phyloP scores from a whole-genome alignment of 2,329 filamentous ascomycete species.

The Incumbomyces lentus region DNA sequence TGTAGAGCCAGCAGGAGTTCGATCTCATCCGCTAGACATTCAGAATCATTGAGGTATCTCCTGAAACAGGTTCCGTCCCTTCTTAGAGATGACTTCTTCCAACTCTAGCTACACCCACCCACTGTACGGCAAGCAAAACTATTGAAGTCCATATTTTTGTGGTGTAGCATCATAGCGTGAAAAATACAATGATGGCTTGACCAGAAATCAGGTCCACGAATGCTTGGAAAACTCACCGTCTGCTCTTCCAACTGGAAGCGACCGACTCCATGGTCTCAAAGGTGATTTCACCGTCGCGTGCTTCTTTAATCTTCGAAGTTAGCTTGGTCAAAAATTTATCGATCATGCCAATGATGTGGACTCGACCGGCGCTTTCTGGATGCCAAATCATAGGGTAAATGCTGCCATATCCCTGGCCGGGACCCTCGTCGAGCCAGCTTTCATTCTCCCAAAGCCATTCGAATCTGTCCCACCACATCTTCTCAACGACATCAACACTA shows the following conservation, averaged over 20 bases:
- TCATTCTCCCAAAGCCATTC: slow-evolving; percentile 43
- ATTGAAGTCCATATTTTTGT: too few species aligned
- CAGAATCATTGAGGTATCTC: too few species aligned
- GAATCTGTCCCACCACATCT: slow-evolving; percentile 52
- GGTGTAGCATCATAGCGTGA: too few species aligned
- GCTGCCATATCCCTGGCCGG: slow-evolving; percentile 19
- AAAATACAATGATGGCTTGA: too few species aligned
- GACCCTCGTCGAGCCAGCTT: slow-evolving; percentile 20
- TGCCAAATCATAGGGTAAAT: slow-evolving; percentile 22
- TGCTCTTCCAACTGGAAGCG: slow-evolving; percentile 16
- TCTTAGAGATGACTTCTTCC: too few species aligned
- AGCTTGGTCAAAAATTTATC: slow-evolving; percentile 19
- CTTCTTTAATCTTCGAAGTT: slow-evolving; percentile 12
- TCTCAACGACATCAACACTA: slow-evolving; percentile 45
- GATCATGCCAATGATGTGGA: slow-evolving; percentile 22
- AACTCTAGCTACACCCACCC: too few species aligned
- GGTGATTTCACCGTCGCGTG: slow-evolving; percentile 18
- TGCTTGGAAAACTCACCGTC: neutral
- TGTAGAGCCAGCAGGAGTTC: too few species aligned
- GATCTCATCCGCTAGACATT: too few species aligned
- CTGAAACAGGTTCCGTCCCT: too few species aligned
- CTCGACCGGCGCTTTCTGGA: slow-evolving; percentile 19
- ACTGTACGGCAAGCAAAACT: too few species aligned
- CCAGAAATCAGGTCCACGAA: too few species aligned
- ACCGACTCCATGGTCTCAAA: slow-evolving; percentile 21